phyloP scores from a whole-genome alignment of 1,284 basidiomycete species.

The Somion occarium region DNA sequence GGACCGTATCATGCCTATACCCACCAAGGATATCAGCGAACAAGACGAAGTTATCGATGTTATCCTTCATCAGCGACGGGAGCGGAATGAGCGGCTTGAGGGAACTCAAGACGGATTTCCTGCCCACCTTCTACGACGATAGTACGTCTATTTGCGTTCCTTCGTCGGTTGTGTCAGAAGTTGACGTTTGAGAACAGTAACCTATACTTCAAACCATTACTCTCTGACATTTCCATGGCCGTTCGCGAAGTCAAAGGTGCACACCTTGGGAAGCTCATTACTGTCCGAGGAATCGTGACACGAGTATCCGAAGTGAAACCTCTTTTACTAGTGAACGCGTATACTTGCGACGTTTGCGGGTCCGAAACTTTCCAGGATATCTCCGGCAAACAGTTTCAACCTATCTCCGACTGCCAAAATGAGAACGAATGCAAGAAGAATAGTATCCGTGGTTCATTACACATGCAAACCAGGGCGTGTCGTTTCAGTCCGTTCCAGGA shows the following conservation, averaged over 20 bases:
- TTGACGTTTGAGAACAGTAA: slow-evolving; percentile 52
- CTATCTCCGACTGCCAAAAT: slow-evolving; percentile 85
- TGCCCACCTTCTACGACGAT: slow-evolving; percentile 86
- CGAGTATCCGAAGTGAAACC: slow-evolving; percentile 99
- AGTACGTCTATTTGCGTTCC: slow-evolving; percentile 56
- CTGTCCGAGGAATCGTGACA: slow-evolving; percentile 95
- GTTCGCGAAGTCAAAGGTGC: slow-evolving; percentile 87
- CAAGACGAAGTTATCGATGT: slow-evolving; percentile 93
- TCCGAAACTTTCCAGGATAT: slow-evolving; percentile 99
- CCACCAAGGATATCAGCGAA: slow-evolving; percentile 85
- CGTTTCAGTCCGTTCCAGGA: slow-evolving; percentile 99
- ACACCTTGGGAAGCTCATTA: slow-evolving; percentile 90
- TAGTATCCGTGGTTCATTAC: slow-evolving; percentile 84
- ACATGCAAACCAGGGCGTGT: slow-evolving; percentile 97
- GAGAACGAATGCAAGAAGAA: slow-evolving; percentile 82
- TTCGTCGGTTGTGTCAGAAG: background rate
- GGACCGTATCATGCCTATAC: slow-evolving; percentile 82
- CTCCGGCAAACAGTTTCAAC: slow-evolving; percentile 88
- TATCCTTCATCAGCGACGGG: slow-evolving; percentile 87
- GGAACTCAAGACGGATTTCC: slow-evolving; percentile 77
- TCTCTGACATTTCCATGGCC: slow-evolving; percentile 71
- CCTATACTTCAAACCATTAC: slow-evolving; percentile 88
- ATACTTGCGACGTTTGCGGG: slow-evolving; percentile 97
- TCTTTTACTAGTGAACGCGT: slow-evolving; percentile 94
- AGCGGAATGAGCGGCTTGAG: slow-evolving; percentile 79